Conservation (phyloP, 1,139 yeast species). For the Candida dubliniensis region DNA sequence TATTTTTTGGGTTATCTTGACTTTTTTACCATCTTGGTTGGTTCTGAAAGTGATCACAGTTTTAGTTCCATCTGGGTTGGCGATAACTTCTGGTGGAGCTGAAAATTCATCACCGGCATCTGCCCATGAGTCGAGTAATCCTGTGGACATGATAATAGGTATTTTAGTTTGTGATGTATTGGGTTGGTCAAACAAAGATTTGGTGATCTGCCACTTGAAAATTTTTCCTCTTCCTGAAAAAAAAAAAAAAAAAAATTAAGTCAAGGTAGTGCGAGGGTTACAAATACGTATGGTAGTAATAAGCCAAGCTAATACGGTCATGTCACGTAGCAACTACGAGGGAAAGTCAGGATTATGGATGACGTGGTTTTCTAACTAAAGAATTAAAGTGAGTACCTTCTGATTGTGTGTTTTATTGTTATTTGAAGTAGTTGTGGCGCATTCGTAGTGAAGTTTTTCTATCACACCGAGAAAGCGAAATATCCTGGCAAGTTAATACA, state of each 20-base stretch:
- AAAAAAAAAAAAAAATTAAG: not conserved
- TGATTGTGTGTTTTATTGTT: no score
- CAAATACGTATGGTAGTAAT: not conserved
- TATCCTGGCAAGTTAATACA: no score
- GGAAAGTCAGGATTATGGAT: no score
- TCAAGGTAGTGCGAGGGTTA: not conserved
- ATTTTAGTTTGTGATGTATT: not conserved
- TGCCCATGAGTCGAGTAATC: constrained; percentile 59
- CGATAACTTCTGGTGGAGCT: constrained; percentile 71
- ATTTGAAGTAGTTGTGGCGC: no score
- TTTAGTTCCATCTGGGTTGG: constrained; percentile 85
- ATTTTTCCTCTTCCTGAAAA: constrained; percentile 2
- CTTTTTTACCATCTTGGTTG: constrained; percentile 80
- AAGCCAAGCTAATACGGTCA: not conserved
- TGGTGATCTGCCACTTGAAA: constrained; percentile 3
- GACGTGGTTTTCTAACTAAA: no score
- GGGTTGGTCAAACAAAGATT: not conserved
- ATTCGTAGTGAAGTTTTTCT: no score
- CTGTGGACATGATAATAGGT: constrained; percentile 34
- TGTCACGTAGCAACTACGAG: no score
- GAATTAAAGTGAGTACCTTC: no score
- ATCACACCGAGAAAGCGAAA: no score
- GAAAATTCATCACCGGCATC: constrained; percentile 67
- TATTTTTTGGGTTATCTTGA: constrained; percentile 83
- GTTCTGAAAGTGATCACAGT: constrained; percentile 78